phyloP scores from a whole-genome alignment of 2,329 filamentous ascomycete genomes.

The Calonectria pseudoreteaudii region DNA sequence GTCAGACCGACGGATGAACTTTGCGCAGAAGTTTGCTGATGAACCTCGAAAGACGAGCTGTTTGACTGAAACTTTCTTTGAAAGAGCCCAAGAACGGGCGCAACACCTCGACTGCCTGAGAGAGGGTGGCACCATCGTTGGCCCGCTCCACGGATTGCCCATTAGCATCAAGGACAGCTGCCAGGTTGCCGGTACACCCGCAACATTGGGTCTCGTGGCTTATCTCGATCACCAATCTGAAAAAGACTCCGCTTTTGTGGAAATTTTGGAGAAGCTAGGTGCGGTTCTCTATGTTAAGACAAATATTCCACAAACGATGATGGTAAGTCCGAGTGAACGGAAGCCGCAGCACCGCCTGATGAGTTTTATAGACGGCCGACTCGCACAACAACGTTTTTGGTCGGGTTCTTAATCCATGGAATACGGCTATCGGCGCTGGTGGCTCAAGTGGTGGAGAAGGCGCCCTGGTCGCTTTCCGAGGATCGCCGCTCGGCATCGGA shows the following conservation, averaged over 20 bases:
- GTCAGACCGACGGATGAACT: too few species aligned
- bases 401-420: conserved; percentile 68
- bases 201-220: conserved; percentile 21
- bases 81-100: conserved; percentile 38
- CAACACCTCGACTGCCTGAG: conserved; percentile 30
- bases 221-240: conserved; percentile 16
- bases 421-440: conserved; percentile 67
- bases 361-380: conserved; percentile 10
- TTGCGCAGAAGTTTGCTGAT: not conserved
- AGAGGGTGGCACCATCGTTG: conserved; percentile 19
- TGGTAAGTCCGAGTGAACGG: not conserved
- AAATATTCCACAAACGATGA: conserved; percentile 28
- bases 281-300: conserved; percentile 30
- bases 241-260: conserved; percentile 22
- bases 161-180: conserved; percentile 27
- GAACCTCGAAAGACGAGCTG: conserved; percentile 43
- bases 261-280: conserved; percentile 18
- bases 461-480: conserved; percentile 48
- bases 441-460: conserved; percentile 69
- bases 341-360: not conserved
- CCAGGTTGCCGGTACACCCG: conserved; percentile 13
- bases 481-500: conserved; percentile 48
- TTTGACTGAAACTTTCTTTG: conserved; percentile 60
- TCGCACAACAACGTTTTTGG: conserved; percentile 64
- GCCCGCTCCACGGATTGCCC: conserved; percentile 33